These are phyloP conservation scores for Penicillium turbatum DNA, from an alignment of 495 filamentous ascomycete species.

Conservation along the genomic window DNA sequence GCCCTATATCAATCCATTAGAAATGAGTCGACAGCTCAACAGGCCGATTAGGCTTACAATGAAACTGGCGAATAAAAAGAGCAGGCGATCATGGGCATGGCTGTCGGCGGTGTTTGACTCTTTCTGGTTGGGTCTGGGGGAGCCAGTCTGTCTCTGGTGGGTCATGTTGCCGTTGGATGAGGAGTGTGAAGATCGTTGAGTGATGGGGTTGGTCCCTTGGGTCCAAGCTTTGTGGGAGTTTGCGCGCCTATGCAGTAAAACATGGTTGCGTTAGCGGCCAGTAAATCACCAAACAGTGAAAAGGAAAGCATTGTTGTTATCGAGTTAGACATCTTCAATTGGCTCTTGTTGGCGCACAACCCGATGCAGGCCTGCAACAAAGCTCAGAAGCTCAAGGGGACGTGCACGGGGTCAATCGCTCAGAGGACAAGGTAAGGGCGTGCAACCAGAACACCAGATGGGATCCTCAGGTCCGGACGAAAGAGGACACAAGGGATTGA, in stretches of 20 bases:
- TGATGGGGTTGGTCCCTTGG: conserved; percentile 61
- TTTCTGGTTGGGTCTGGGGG: conserved; percentile 39
- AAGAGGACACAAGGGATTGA: conserved; percentile 11
- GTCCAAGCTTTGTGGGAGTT: conserved; percentile 60
- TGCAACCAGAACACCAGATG: neutral
- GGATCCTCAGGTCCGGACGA: neutral
- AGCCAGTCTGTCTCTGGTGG: conserved; percentile 38
- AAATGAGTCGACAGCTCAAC: conserved; percentile 12
- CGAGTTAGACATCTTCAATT: conserved; percentile 18
- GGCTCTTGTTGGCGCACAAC: conserved; percentile 17
- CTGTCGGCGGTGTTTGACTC: conserved; percentile 57
- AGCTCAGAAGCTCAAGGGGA: conserved; percentile 16
- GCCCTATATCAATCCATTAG: conserved; percentile 49
- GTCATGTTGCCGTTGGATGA: conserved; percentile 53
- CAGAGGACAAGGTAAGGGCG: neutral
- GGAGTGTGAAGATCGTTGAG: conserved; percentile 49
- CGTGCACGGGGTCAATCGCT: conserved; percentile 12
- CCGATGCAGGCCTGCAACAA: conserved; percentile 5
- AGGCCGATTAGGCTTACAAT: conserved; percentile 48
- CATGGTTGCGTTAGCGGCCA: conserved; percentile 19
- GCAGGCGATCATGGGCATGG: conserved; percentile 60
- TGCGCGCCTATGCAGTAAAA: conserved; percentile 39
- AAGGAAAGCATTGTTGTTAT: neutral
- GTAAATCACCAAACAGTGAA: conserved; percentile 8
- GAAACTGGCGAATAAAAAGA: conserved; percentile 59